phyloP scores from a whole-genome alignment of 768 basidiomycete species.

The Mycena rebaudengoi region DNA sequence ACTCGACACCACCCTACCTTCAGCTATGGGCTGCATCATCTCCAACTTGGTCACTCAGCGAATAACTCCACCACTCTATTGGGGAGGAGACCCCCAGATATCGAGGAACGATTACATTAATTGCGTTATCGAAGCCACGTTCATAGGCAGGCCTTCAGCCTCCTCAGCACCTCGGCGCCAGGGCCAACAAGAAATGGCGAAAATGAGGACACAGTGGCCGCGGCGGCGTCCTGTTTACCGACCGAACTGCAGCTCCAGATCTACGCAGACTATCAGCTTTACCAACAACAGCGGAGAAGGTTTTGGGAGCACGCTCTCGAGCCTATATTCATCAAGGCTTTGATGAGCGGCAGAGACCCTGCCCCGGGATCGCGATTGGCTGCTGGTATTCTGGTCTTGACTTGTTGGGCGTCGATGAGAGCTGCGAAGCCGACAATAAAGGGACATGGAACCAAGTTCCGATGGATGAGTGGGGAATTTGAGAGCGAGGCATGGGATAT shows the following conservation, averaged over 20 bases:
- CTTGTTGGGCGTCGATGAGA: slow-evolving; percentile 5
- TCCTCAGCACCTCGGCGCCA: slow-evolving; percentile 6
- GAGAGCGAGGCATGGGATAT: background rate
- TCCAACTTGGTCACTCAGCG: background rate
- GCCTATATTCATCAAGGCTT: slow-evolving; percentile 7
- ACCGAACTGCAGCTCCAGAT: slow-evolving; percentile 6
- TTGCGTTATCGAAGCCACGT: slow-evolving; percentile 5
- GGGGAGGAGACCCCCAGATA: slow-evolving; percentile 8
- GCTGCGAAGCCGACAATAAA: background rate
- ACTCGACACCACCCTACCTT: slow-evolving; percentile 12
- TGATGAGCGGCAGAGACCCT: slow-evolving; percentile 10
- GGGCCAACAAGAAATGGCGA: slow-evolving; percentile 1
- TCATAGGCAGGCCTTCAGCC: slow-evolving; percentile 15
- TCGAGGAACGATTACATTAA: background rate
- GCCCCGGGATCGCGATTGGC: slow-evolving; percentile 5
- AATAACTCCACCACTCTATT: slow-evolving; percentile 11
- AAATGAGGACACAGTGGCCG: background rate
- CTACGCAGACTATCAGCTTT: background rate
- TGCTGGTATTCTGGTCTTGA: slow-evolving; percentile 6
- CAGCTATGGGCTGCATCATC: slow-evolving; percentile 4
- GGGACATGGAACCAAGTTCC: background rate
- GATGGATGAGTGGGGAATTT: background rate
- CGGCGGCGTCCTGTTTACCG: background rate
- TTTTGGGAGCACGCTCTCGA: slow-evolving; percentile 5
- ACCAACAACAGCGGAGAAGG: background rate